Conservation (phyloP, 1,284 basidiomycete species). For the Gomphus sp. region DNA sequence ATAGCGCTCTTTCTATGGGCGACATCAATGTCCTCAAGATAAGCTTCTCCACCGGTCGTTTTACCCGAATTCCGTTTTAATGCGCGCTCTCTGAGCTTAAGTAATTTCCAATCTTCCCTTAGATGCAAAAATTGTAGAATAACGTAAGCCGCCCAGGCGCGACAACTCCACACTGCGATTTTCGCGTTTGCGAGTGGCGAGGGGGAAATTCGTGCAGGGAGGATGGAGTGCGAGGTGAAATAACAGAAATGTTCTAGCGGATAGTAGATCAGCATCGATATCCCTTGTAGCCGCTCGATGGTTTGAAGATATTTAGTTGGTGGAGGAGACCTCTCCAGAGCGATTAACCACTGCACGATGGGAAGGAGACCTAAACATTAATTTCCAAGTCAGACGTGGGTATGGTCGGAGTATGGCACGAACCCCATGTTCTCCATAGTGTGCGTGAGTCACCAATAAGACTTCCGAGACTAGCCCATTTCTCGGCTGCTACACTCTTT, state of each 20-base stretch:
- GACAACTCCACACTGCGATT: conserved; percentile 58
- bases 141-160: conserved; percentile 72
- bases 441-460: conserved; percentile 59
- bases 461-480: conserved; percentile 43
- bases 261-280: conserved; percentile 78
- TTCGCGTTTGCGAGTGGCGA: conserved; percentile 37
- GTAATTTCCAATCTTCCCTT: conserved; percentile 51
- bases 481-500: conserved; percentile 42
- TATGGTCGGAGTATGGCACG: conserved; percentile 14
- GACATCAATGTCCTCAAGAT: conserved; percentile 48
- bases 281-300: conserved; percentile 74
- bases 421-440: conserved; percentile 72
- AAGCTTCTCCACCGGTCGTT: conserved; percentile 26
- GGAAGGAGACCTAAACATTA: conserved; percentile 52
- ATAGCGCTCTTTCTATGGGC: conserved; percentile 56
- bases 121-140: conserved; percentile 65
- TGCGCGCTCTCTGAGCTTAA: conserved; percentile 44
- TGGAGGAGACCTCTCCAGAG: conserved; percentile 57
- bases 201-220: conserved; percentile 32
- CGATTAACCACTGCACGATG: conserved; percentile 69
- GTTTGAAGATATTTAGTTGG: conserved; percentile 60
- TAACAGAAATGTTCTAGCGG: conserved; percentile 76
- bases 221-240: conserved; percentile 52
- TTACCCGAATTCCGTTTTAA: conserved; percentile 39
- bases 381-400: not conserved